Evolutionary conservation across 2,329 filamentous ascomycete species (phyloP).

Genomic region (Aspergillus latus): DNA sequence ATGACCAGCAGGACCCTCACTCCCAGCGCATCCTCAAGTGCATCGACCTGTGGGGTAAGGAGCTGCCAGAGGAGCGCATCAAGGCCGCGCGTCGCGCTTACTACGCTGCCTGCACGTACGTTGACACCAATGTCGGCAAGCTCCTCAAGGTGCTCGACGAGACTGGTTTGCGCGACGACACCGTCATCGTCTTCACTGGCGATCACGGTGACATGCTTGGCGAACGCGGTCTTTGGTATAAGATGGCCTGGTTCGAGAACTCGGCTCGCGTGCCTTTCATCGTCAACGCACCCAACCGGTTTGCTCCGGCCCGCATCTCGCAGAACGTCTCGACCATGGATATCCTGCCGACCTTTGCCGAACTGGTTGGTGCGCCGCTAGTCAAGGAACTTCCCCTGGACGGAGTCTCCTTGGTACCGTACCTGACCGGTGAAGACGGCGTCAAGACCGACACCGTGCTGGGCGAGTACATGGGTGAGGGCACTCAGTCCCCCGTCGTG

Average conservation of each 20-base stretch:
- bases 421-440: slow-evolving; percentile 61
- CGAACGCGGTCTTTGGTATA: slow-evolving; percentile 89
- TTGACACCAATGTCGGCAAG: slow-evolving; percentile 87
- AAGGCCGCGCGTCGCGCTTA: slow-evolving; percentile 83
- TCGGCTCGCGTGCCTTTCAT: slow-evolving; percentile 87
- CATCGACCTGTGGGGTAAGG: slow-evolving; percentile 79
- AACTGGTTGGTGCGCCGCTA: slow-evolving; percentile 71
- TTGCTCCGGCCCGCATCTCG: slow-evolving; percentile 71
- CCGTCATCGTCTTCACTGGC: slow-evolving; percentile 87
- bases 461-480: slow-evolving; percentile 93
- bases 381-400: slow-evolving; percentile 77
- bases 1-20: slow-evolving; percentile 81
- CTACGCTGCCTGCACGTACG: slow-evolving; percentile 90
- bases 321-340: slow-evolving; percentile 91
- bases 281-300: slow-evolving; percentile 74
- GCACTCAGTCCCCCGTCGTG: slow-evolving; percentile 82
- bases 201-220: slow-evolving; percentile 97
- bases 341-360: slow-evolving; percentile 83
- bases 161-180: slow-evolving; percentile 78
- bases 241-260: slow-evolving; percentile 95
- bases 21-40: slow-evolving; percentile 84
- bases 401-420: slow-evolving; percentile 76
- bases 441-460: slow-evolving; percentile 76
- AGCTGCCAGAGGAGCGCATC: slow-evolving; percentile 82
- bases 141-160: slow-evolving; percentile 75